Evolutionary conservation across 129 eudicot species (phyloP).

Genomic region (sunflower (Helianthus annuus)): HanXRQr2.0-SUNRISE NC_035441.2:145225947-145226446

Average conservation of each 20-base stretch:
- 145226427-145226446: no score
- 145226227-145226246: slow-evolving; percentile 82
- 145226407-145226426: neutral
- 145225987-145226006: slow-evolving; percentile 79
- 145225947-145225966: slow-evolving; percentile 87
- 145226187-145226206: slow-evolving; percentile 79
- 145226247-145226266: slow-evolving; percentile 87
- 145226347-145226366: neutral
- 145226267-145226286: slow-evolving; percentile 83
- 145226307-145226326: neutral
- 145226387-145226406: neutral
- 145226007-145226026: slow-evolving; percentile 76
- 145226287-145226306: slow-evolving; percentile 52
- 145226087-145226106: slow-evolving; percentile 97
- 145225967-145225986: slow-evolving; percentile 78
- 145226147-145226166: slow-evolving; percentile 76
- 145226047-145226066: slow-evolving; percentile 97
- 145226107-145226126: slow-evolving; percentile 98
- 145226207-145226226: slow-evolving; percentile 93
- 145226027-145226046: slow-evolving; percentile 75
- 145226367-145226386: neutral
- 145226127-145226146: slow-evolving; percentile 88
- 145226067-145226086: slow-evolving; percentile 94
- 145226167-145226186: slow-evolving; percentile 73
- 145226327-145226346: neutral